phyloP scores from a whole-genome alignment of 768 basidiomycete species.

The Phaeolepiota aurea region DNA sequence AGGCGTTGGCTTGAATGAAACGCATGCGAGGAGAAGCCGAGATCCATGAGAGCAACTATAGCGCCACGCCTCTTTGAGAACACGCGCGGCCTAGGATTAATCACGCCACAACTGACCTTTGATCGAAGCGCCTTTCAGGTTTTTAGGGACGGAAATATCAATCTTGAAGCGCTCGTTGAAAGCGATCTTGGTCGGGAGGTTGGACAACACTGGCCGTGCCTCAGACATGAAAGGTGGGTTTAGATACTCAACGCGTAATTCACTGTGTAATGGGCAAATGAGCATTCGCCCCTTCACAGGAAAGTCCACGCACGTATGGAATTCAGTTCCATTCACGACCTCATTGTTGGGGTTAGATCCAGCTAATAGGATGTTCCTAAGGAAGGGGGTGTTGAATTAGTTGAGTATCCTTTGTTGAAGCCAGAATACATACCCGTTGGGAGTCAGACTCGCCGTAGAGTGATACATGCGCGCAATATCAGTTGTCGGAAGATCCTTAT shows the following conservation, averaged over 20 bases:
- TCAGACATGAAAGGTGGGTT: constrained; percentile 33
- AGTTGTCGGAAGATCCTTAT: constrained; percentile 32
- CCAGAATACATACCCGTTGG: constrained; percentile 32
- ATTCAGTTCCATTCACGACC: constrained; percentile 17
- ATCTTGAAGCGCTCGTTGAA: constrained; percentile 28
- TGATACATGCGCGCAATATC: constrained; percentile 53
- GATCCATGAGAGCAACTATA: constrained; percentile 29
- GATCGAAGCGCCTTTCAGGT: constrained; percentile 16
- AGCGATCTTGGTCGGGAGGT: constrained; percentile 24
- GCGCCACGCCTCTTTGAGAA: too few species aligned
- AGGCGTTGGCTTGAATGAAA: constrained; percentile 30
- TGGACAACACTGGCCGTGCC: constrained; percentile 22
- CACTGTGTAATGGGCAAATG: constrained; percentile 14
- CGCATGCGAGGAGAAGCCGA: constrained; percentile 33
- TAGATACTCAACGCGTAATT: constrained; percentile 34
- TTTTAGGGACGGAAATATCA: constrained; percentile 19
- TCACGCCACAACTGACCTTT: too few species aligned
- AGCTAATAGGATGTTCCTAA: constrained; percentile 22
- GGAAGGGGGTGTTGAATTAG: constrained; percentile 7
- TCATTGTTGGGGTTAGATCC: constrained; percentile 38
- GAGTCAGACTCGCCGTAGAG: constrained; percentile 47
- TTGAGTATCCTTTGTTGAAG: constrained; percentile 10
- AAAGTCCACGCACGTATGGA: constrained; percentile 14
- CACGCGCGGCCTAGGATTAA: too few species aligned
- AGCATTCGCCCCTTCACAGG: background rate